Percentiles rank a stretch among this genome's conserved stretches.
Evolutionary conservation across 1,284 basidiomycete genomes (phyloP).

Genomic region (Apiotrichum mycotoxinovorans): DNA sequence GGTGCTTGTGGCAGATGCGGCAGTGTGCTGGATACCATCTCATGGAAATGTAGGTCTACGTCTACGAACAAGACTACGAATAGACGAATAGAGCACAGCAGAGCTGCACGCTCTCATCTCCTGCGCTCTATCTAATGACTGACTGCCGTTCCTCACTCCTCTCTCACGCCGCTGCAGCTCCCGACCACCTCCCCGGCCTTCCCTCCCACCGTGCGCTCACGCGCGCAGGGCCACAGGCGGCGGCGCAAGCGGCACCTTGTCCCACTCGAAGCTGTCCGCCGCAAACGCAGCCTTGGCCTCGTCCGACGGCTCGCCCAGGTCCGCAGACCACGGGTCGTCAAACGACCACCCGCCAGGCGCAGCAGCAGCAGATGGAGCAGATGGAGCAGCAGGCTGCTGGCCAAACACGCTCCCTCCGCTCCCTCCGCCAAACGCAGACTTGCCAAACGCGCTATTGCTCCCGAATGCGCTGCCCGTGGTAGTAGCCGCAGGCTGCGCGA

Average conservation of each 20-base stretch:
- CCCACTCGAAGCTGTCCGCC: constrained; percentile 64
- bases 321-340: constrained; percentile 42
- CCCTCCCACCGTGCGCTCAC: not conserved
- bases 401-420: not conserved
- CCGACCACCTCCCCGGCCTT: not conserved
- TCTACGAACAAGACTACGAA: too few species aligned
- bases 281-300: constrained; percentile 61
- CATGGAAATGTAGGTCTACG: too few species aligned
- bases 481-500: constrained; percentile 1
- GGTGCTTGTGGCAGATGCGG: too few species aligned
- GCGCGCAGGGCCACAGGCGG: constrained; percentile 61
- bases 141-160: too few species aligned
- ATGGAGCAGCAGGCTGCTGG: not conserved
- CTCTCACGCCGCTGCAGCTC: too few species aligned
- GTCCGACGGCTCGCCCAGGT: constrained; percentile 31
- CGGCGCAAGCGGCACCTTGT: constrained; percentile 68
- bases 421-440: constrained; percentile 4
- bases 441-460: not conserved
- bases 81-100: too few species aligned
- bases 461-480: not conserved
- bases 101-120: too few species aligned
- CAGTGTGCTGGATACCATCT: too few species aligned
- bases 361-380: too few species aligned
- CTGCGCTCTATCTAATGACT: too few species aligned
- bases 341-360: constrained; percentile 40